Evolutionary conservation across 495 filamentous ascomycete species (phyloP), one percentile per base, ranked within the genome.

Genomic region (Penicillium paradoxum): DNA sequence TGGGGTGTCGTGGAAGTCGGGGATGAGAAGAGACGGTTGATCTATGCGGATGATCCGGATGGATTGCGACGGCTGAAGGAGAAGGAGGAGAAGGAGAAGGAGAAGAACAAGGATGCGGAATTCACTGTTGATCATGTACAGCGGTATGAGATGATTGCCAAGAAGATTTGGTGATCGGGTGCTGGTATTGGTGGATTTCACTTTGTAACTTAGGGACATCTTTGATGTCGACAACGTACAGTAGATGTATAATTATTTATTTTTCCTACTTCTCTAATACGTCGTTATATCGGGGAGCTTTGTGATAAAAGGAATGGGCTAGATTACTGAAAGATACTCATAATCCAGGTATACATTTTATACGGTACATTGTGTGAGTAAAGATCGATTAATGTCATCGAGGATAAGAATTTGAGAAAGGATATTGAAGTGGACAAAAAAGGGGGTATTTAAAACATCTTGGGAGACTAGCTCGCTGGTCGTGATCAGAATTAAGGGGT

Each of bases 81-180:
- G 57, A 83, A 81, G 53, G 90, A 93, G 51, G 81, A 83, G 46
- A 68, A 70, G 43, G 73, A 80, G 29, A 86, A 70, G 41, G 73
- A 80, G 29, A 86, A 78, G 62, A 80, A 74, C 21, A 78, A 80
- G 52, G 79, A 62, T 64, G 80, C 67, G 68, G 79, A 75, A 36
- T 62, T 71, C 57, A 75, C 74, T 51, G 77, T 91, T 48, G 84
- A 83, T 14, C 77, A 80, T 51, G 88, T 97, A 7, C 79, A 78
- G 60, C 75, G 93, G 66, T 96, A 97, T 76, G 87, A 84, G 59
- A 96, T 97, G 93, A 83, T 86, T 61, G 90, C 88, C 6, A 96
- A 96, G 76, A 77, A 91, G 69, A 96, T 96, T 64, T 96, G 91
- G 90, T 95, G 56, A 73, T 58, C 41, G 29, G 24, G 4, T 17